Percentiles rank a stretch among this genome's conserved stretches.
Evolutionary conservation across 2,329 filamentous ascomycete genomes (phyloP).

Genomic region (Xylariaceae sp.): DNA sequence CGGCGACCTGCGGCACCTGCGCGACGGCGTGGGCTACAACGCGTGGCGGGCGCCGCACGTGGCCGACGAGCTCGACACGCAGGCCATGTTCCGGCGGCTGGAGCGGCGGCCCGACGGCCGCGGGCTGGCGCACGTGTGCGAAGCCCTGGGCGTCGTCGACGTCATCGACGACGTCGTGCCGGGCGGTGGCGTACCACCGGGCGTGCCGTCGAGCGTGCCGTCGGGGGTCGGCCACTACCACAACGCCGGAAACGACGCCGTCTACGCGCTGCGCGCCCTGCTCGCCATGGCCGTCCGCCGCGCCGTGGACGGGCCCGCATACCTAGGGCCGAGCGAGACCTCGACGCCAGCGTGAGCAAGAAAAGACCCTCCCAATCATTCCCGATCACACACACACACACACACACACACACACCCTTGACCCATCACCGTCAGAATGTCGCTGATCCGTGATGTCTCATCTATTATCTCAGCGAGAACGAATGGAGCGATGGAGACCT

Average conservation of each 20-base stretch:
- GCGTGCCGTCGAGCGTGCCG: no score
- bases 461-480: conserved; percentile 9
- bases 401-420: no score
- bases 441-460: no score
- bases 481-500: conserved; percentile 26
- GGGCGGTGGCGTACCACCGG: no score
- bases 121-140: conserved; percentile 54
- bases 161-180: no score
- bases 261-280: conserved; percentile 69
- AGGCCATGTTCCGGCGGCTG: conserved; percentile 59
- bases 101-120: conserved; percentile 43
- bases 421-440: no score
- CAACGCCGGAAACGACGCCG: conserved; percentile 82
- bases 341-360: conserved; percentile 5
- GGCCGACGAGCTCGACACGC: conserved; percentile 65
- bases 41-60: conserved; percentile 45
- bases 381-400: no score
- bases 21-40: conserved; percentile 52
- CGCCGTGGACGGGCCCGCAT: conserved; percentile 10
- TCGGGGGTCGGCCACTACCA: conserved; percentile 61
- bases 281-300: conserved; percentile 49
- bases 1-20: conserved; percentile 62
- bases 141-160: conserved; percentile 49
- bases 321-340: conserved; percentile 2
- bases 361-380: no score